Evolutionary conservation across 495 filamentous ascomycete genomes (phyloP), one percentile per base, ranked within the genome.

Genomic region (Talaromyces stipitatus): DNA sequence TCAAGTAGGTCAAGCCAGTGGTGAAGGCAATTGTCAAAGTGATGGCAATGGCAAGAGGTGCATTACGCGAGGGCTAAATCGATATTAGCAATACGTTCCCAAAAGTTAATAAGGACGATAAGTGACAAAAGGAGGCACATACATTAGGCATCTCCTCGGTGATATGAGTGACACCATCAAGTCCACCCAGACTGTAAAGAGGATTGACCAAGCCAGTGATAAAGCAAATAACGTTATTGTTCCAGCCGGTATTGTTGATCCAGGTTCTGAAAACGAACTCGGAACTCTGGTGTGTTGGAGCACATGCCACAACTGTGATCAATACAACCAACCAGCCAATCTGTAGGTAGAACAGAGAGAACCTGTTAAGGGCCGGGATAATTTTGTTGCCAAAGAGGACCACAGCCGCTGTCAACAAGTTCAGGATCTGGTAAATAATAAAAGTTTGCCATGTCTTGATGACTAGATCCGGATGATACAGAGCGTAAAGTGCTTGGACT

Each of bases 301-400:
- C 72, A 27, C 63, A 76, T 0, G 83, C 84, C 45, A 84, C 80
- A 3, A 91, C 86, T 23, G 90, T 73, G 14, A 91, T 82, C 36
- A 86, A 85, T 16, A 88, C 71, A n/a, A 88, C 66, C 12, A 85
- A 76, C 43, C 88, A 88, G 10, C 78, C 79, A n/a, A 91, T 53
- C 28, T 73, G 68, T 36, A 87, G 76, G 14, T 91, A 77, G 57
- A 85, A 82, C 61, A 88, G 57, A 2, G 70, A 71, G 24, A 73
- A 73, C n/a, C 69, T 71, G 38, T 72, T 73, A 32, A 73, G 69
- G 8, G 45, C 11, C 6, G 69, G 70, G 45, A 73, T 68, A 20
- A 67, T 70, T 1, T 64, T 62, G 38, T 73, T 73, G 5, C 70
- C 70, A 54, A 71, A 70, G 66, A 73, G 70, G 22, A 73, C 66